Evolutionary conservation across 2,329 filamentous ascomycete genomes (phyloP), one percentile per base, ranked within the genome.

Genomic region (Trichoderma afroharzianum): DNA sequence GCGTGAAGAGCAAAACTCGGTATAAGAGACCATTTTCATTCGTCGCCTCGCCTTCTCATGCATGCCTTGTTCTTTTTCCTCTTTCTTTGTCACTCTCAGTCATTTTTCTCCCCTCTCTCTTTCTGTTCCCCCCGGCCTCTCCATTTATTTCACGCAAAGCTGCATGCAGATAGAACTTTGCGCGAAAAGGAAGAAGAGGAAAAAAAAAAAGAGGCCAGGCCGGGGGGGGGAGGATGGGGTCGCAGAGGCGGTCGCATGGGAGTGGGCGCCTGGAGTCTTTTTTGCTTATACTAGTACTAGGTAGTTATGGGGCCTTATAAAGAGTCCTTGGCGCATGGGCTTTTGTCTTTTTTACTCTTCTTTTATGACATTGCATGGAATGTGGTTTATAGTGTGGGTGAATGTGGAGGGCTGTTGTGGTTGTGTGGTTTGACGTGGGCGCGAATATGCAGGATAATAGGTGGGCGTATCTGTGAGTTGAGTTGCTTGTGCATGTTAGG

Each of bases 191-290:
- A 43, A 43, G 36, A 6, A n/a, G 39, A 6, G 14, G 39, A n/a
- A 28, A 43, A 1, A 28, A 50, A 6, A 12, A 57, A 28, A 36
- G 57, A 69, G 67, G 57, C 39, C 39, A 58, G 33, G 33, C 33
- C 33, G 33, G 57, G 32, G 57, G 33, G 57, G 32, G 57, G 55
- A 62, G 36, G 67, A 53, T 36, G 67, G 67, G 67, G 67, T 43
- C 67, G 67, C 67, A 62, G 57, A 61, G 57, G 30, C 67, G 67
- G 67, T 62, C 67, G 67, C 67, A 69, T 69, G 43, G 39, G 24
- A 28, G 55, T 50, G 55, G 55, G 55, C 55, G 67, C 67, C 39
- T 62, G 58, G 28, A 33, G 11, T 30, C 26, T 28, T 57, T 57
- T 30, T 57, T 57, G 24, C 63, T n/a, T 59, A 36, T 39, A 39